phyloP scores from a whole-genome alignment of 768 basidiomycete species.

The Thelephora ganbajun region DNA sequence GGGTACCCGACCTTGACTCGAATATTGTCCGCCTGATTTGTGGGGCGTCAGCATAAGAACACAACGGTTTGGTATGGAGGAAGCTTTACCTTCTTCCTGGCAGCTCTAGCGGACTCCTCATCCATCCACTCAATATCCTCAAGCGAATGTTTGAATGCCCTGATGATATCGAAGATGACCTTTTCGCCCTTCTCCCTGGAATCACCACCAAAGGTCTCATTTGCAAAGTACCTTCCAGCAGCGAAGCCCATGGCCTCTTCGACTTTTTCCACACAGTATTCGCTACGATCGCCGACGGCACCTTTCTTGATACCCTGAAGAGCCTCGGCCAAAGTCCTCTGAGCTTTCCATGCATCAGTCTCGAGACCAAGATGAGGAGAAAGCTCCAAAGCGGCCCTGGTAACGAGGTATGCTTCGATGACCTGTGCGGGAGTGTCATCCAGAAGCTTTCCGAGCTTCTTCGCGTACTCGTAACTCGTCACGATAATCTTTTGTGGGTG shows the following conservation, averaged over 20 bases:
- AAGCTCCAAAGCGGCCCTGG: conserved; percentile 55
- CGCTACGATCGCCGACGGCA: conserved; percentile 66
- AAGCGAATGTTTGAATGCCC: conserved; percentile 71
- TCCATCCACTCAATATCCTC: conserved; percentile 86
- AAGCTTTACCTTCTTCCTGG: conserved; percentile 58
- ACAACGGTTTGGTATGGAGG: conserved; percentile 3
- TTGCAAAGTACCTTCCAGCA: conserved; percentile 79
- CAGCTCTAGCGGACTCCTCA: conserved; percentile 60
- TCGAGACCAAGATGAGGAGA: conserved; percentile 59
- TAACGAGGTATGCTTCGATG: conserved; percentile 77
- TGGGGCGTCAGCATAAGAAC: conserved; percentile 1
- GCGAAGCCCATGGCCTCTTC: conserved; percentile 77
- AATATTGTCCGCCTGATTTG: conserved; percentile 55
- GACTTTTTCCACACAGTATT: conserved; percentile 66
- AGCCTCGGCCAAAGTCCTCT: conserved; percentile 53
- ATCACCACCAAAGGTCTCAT: conserved; percentile 65
- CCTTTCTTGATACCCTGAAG: conserved; percentile 82
- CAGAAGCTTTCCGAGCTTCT: conserved; percentile 54
- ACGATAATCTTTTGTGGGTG: conserved; percentile 70
- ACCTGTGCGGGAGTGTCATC: conserved; percentile 51
- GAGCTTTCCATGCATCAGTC: conserved; percentile 70
- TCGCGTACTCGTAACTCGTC: conserved; percentile 67
- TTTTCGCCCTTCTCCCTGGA: conserved; percentile 71
- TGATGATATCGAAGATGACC: conserved; percentile 77
- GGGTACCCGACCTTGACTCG: conserved; percentile 93